These are phyloP conservation scores for Pachysandra terminalis DNA, from an alignment of 164 flowering plant species.

Conservation along the genomic window DNA sequence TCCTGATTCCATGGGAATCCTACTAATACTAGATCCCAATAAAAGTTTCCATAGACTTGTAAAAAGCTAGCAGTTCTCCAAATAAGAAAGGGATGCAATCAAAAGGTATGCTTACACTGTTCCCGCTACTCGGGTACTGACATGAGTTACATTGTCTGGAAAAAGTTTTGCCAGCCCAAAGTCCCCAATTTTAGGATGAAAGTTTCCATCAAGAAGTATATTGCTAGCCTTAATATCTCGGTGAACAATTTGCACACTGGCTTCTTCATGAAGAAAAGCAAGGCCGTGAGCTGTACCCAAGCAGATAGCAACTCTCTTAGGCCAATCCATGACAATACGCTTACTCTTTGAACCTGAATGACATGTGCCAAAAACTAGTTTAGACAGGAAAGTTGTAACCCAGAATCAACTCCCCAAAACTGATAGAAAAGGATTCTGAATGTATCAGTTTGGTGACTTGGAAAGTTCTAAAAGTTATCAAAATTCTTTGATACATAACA, in stretches of 20 bases:
- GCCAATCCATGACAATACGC: slow-evolving; percentile 49
- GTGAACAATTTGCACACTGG: slow-evolving; percentile 65
- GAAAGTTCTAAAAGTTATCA: not conserved
- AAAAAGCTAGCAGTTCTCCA: not conserved
- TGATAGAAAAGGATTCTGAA: not conserved
- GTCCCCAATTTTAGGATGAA: slow-evolving; percentile 82
- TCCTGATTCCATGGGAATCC: not conserved
- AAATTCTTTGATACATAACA: not conserved
- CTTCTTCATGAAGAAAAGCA: slow-evolving; percentile 83
- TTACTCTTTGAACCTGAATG: slow-evolving; percentile 51
- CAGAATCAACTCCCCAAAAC: not conserved
- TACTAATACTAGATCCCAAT: not conserved
- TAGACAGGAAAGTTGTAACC: not conserved
- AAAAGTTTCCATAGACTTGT: not conserved
- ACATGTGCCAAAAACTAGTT: not conserved
- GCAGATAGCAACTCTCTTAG: slow-evolving; percentile 62
- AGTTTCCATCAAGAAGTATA: slow-evolving; percentile 66
- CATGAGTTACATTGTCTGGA: slow-evolving; percentile 81
- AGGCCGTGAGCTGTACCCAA: slow-evolving; percentile 74
- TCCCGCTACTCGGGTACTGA: slow-evolving; percentile 89
- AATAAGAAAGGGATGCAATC: not conserved
- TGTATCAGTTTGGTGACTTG: not conserved
- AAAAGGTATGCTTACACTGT: slow-evolving; percentile 61
- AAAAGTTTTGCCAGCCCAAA: slow-evolving; percentile 90
- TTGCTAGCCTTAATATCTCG: slow-evolving; percentile 90